Evolutionary conservation across 768 basidiomycete genomes (phyloP).

Genomic region (Termitomyces sp.): DNA sequence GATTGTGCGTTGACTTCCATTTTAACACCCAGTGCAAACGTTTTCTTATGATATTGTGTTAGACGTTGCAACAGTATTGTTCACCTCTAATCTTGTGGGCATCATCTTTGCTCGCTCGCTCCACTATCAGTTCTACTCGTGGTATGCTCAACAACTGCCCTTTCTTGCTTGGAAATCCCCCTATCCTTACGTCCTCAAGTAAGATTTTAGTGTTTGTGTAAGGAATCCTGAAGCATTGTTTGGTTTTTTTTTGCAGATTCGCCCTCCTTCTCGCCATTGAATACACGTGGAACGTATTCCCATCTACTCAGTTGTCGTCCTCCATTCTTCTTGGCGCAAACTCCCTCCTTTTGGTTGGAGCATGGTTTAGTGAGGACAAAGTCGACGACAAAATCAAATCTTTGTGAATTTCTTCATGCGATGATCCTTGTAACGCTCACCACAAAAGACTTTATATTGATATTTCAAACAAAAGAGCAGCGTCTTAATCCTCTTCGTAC

Average conservation of each 20-base stretch:
- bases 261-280: conserved; percentile 58
- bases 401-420: background rate
- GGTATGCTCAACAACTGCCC: conserved; percentile 92
- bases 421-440: background rate
- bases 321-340: conserved; percentile 22
- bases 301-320: conserved; percentile 54
- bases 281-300: conserved; percentile 86
- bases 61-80: conserved; percentile 80
- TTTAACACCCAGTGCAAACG: background rate
- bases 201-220: conserved; percentile 15
- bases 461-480: background rate
- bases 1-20: conserved; percentile 50
- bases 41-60: conserved; percentile 9
- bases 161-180: conserved; percentile 73
- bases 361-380: conserved; percentile 23
- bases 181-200: conserved; percentile 62
- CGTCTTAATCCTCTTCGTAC: background rate
- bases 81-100: conserved; percentile 90
- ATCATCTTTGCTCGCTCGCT: conserved; percentile 89
- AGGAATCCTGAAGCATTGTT: conserved; percentile 3
- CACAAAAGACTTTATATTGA: background rate
- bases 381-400: conserved; percentile 8
- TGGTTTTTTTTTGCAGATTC: conserved; percentile 37
- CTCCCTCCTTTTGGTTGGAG: conserved; percentile 22
- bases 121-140: conserved; percentile 97